phyloP scores from a whole-genome alignment of 2,329 filamentous ascomycete genomes.

The Xylaria arbuscula region DNA sequence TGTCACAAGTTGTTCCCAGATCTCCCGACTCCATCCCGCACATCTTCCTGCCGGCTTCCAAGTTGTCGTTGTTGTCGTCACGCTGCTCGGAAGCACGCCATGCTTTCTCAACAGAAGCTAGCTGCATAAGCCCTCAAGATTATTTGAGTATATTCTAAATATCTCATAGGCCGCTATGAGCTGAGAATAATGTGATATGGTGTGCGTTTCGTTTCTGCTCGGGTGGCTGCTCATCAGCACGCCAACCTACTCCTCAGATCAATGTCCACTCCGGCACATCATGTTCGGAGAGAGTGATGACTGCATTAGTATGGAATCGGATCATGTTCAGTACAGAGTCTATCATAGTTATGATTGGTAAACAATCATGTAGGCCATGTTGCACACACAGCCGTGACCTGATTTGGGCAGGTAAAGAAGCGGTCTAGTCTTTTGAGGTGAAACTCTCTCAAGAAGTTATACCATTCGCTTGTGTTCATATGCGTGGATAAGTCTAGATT shows the following conservation, averaged over 20 bases:
- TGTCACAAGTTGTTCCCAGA: neutral
- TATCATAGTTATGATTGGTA: neutral
- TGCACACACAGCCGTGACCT: neutral
- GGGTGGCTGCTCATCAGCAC: neutral
- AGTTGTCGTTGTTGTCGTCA: neutral
- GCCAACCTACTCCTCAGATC: neutral
- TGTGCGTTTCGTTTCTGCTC: neutral
- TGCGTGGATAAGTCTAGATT: neutral
- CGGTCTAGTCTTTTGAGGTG: neutral
- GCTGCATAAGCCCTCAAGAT: neutral
- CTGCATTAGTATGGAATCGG: neutral
- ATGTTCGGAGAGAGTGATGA: neutral
- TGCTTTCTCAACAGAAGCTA: neutral
- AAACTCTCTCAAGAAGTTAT: neutral
- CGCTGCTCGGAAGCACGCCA: neutral
- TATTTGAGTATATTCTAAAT: neutral
- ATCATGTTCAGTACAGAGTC: neutral
- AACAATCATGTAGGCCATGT: neutral
- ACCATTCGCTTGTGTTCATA: neutral
- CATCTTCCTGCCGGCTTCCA: neutral
- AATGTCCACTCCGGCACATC: neutral
- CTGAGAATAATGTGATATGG: neutral
- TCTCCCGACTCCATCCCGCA: neutral
- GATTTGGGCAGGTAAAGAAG: neutral
- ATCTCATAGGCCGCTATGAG: neutral